phyloP scores from a whole-genome alignment of 352 stramenopile genomes.

The Globisporangium alternatum region DNA sequence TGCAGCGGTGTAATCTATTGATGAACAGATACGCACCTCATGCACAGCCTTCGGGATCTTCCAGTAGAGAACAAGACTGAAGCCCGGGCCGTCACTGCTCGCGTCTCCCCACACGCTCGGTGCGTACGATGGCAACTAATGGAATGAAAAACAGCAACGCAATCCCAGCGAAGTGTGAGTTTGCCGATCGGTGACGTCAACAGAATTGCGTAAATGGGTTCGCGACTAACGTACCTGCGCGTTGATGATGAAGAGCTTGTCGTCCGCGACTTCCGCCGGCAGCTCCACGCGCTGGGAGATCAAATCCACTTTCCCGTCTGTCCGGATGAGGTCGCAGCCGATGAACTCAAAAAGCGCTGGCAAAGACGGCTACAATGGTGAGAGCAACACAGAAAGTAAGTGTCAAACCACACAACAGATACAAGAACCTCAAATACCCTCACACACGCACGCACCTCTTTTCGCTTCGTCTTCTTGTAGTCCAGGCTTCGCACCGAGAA shows the following conservation, averaged over 20 bases:
- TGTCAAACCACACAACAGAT: not conserved
- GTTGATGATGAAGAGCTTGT: slow-evolving; percentile 81
- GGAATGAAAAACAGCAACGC: not conserved
- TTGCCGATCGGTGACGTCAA: not conserved
- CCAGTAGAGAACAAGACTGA: slow-evolving; percentile 80
- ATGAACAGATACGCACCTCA: slow-evolving; percentile 32
- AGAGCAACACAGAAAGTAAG: not conserved
- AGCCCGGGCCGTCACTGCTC: slow-evolving; percentile 62
- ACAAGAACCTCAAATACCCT: not conserved
- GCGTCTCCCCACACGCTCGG: slow-evolving; percentile 72
- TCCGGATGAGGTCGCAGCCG: slow-evolving; percentile 68
- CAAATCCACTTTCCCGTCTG: slow-evolving; percentile 65
- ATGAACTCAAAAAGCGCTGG: slow-evolving; percentile 78
- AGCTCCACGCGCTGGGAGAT: slow-evolving; percentile 74
- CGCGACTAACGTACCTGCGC: slow-evolving; percentile 47
- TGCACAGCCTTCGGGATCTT: slow-evolving; percentile 62
- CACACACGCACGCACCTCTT: slow-evolving; percentile 39
- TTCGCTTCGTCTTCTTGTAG: slow-evolving; percentile 82
- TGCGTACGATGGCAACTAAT: slow-evolving; percentile 67
- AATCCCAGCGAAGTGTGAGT: not conserved
- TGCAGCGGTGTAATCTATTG: not conserved
- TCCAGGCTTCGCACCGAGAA: slow-evolving; percentile 72
- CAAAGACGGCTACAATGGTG: slow-evolving; percentile 31
- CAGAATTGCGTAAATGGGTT: not conserved
- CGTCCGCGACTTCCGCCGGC: slow-evolving; percentile 44